Conservation (phyloP, 768 basidiomycete species). For the Boletus sp. region DNA sequence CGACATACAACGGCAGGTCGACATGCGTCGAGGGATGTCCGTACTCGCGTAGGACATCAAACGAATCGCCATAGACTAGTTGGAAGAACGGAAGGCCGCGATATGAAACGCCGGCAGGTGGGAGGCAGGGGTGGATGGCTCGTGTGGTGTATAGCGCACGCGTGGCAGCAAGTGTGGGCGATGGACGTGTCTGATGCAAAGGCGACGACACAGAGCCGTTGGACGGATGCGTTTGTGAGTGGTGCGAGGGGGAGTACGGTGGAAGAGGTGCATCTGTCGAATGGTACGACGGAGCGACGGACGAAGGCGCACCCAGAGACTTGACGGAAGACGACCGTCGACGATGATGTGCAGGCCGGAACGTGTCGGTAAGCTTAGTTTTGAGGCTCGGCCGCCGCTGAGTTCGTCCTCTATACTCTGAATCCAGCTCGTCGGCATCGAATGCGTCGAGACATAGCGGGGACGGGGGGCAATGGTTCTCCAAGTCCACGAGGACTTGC, state of each 20-base stretch:
- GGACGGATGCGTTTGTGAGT: conserved; percentile 7
- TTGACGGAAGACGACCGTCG: conserved; percentile 34
- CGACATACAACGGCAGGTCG: conserved; percentile 72
- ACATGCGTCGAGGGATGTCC: conserved; percentile 76
- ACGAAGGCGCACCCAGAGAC: conserved; percentile 31
- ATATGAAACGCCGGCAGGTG: conserved; percentile 61
- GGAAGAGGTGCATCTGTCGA: conserved; percentile 22
- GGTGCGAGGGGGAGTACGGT: conserved; percentile 22
- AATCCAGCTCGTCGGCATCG: conserved; percentile 24
- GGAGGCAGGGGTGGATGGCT: conserved; percentile 66
- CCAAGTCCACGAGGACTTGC: conserved; percentile 27
- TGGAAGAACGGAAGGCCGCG: conserved; percentile 76
- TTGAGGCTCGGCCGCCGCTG: conserved; percentile 32
- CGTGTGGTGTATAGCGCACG: conserved; percentile 62
- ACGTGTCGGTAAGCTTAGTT: conserved; percentile 32
- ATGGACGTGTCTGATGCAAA: conserved; percentile 18
- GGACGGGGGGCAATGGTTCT: conserved; percentile 26
- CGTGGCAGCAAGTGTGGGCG: conserved; percentile 26
- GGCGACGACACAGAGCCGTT: conserved; percentile 13
- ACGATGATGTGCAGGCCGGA: conserved; percentile 31
- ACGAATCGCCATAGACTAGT: conserved; percentile 57
- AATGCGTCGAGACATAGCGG: conserved; percentile 24
- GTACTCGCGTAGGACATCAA: conserved; percentile 68
- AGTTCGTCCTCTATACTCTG: conserved; percentile 25
- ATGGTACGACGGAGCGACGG: conserved; percentile 21